Base-by-base conservation (phyloP, 495 filamentous ascomycete genomes). In the Amphirosellinia nigrospora region DNA sequence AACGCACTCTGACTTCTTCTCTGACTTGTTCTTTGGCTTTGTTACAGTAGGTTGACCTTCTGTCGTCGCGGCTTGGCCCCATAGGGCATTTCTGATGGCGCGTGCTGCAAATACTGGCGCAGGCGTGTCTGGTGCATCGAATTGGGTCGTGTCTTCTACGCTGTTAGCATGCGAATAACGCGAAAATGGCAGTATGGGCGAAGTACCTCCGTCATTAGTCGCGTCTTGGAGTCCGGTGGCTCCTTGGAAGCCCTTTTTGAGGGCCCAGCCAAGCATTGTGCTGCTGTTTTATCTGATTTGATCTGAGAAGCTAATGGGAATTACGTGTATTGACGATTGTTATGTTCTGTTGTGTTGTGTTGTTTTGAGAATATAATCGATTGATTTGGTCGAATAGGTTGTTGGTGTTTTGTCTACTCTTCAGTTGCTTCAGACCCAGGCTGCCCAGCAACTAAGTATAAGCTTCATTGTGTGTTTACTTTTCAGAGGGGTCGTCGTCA, bases 51-150 rank as follows among this genome's bases (percentile, higher is more conserved):
- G 34, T 6, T 68, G 21, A 41, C 36, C 43, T 46, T 73, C 55
- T 13, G 67, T 53, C 21, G 62, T 77, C 8, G 84, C 88, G 21
- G 93, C 93, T 3, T 93, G 95, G 41, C 96, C 96, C 83, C 97
- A 98, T 43, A 99, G 78, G 21, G 92, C 94, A 66, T 92, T 94
- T 74, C 92, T 96, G 80, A 98, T 89, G 21, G 96, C 96, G 74
- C 94, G 94, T 67, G 96, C 88, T 15, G 94, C 95, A 82, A 99
- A 98, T 2, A 97, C 88, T 28, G 94, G 94, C 32, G 94, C 96
- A 13, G 96, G 96, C 7, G 96, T 98, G 71, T 97, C 93, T 69
- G 95, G 96, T 9, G 87, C 85, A 53, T 97, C 93, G 23, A 84
- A 72, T 68, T 84, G 82, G 1, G 80, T 79, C 38, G 84, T 82